phyloP scores from a whole-genome alignment of 2,329 filamentous ascomycete genomes.

The Pseudogymnoascus pannorum region DNA sequence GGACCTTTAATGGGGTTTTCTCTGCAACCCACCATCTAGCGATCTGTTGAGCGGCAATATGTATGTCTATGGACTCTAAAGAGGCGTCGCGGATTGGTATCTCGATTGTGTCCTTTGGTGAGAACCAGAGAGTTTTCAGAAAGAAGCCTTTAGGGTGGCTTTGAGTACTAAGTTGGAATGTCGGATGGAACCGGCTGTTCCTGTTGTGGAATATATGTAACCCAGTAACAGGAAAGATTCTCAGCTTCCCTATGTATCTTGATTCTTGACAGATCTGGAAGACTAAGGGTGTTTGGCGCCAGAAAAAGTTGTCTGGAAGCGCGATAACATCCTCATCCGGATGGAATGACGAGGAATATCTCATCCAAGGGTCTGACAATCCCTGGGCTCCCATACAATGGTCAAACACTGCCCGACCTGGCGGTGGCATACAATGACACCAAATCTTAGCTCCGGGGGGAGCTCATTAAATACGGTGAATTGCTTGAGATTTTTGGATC shows the following conservation, averaged over 20 bases:
- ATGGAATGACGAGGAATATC: neutral
- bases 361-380: neutral
- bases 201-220: neutral
- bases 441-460: neutral
- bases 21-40: neutral
- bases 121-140: neutral
- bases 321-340: neutral
- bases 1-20: neutral
- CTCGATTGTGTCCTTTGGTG: constrained; percentile 3
- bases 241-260: neutral
- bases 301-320: constrained; percentile 1
- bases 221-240: neutral
- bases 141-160: neutral
- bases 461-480: constrained; percentile 2
- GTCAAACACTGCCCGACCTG: neutral
- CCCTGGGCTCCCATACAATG: neutral
- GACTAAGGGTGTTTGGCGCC: neutral
- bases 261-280: constrained; percentile 2
- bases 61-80: neutral
- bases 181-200: neutral
- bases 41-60: neutral
- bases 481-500: neutral
- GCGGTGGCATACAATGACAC: neutral
- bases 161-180: neutral
- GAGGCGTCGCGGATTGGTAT: neutral